phyloP scores from a whole-genome alignment of 1,139 yeast genomes.

The Lodderomyces margitis region DNA sequence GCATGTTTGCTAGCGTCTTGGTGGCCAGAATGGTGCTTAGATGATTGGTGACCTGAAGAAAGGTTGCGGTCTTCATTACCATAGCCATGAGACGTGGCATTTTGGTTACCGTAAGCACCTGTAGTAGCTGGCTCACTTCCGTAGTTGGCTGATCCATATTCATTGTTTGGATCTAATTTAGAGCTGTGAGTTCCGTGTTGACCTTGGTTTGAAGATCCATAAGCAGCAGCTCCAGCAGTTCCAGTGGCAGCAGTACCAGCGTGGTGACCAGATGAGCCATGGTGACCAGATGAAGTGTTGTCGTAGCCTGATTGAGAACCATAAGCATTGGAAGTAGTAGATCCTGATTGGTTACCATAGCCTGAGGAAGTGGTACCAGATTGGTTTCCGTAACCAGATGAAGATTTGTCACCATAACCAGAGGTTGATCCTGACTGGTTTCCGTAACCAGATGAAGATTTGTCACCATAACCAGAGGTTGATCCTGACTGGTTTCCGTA shows the following conservation, averaged over 20 bases:
- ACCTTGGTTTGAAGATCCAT: conserved; percentile 7
- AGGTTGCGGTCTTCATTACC: conserved; percentile 1
- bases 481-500: conserved; percentile 5
- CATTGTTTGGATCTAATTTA: conserved; percentile 2
- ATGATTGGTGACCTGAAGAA: background rate
- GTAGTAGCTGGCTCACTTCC: conserved; percentile 4
- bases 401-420: conserved; percentile 8
- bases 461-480: conserved; percentile 8
- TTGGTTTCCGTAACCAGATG: conserved; percentile 10
- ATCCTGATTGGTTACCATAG: conserved; percentile 5
- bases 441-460: conserved; percentile 9
- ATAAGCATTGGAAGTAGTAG: conserved; percentile 3
- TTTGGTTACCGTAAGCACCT: conserved; percentile 7
- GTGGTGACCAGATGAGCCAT: conserved; percentile 5
- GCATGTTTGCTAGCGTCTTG: conserved; percentile 8
- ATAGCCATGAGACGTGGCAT: conserved; percentile 6
- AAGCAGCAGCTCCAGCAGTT: conserved; percentile 7
- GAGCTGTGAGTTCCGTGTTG: conserved; percentile 1
- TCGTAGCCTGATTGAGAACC: conserved; percentile 7
- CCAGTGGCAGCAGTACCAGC: conserved; percentile 7
- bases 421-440: conserved; percentile 6
- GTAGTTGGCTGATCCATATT: background rate
- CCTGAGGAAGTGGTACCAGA: conserved; percentile 7
- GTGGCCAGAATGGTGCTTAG: conserved; percentile 3
- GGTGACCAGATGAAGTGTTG: conserved; percentile 5